Base-by-base conservation (phyloP, 495 filamentous ascomycete genomes). In the Tuber umbilicatum region DNA sequence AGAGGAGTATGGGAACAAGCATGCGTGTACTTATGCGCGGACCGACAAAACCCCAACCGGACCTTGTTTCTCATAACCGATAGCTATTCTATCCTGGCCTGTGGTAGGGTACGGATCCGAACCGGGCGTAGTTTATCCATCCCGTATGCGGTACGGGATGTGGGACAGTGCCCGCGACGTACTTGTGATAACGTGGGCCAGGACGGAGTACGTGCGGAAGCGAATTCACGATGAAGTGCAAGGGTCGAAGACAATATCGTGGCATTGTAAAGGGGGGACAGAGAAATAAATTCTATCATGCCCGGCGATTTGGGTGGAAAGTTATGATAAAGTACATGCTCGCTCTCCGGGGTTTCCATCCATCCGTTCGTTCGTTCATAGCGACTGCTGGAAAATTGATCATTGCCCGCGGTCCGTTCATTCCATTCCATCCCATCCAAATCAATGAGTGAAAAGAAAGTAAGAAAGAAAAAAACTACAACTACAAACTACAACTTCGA, bases 401-500 rank as follows among this genome's bases (percentile, higher is more conserved):
- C 7, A 12, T 55, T n/a, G n/a, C 23, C n/a, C 2, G 9, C 23
- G 2, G 23, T 10, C 23, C 23, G 47, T 55, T 55, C 23, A 55
- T 55, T 23, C 23, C 23, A n/a, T 50, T 7, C 21, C 23, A n/a
- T n/a, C 47, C 6, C 5, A 50, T 6, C 5, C 23, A n/a, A 23
- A 55, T 12, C 7, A n/a, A 27, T n/a, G 7, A 55, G 23, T 55
- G 47, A n/a, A n/a, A n/a, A 50, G 47, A n/a, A n/a, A n/a, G n/a
- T n/a, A n/a, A 10, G 12, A 9, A 27, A 10, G 7, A 27, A 27
- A 31, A 64, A 64, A 16, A 12, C 45, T 27, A 55, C 10, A 55
- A 55, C 21, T 55, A 27, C 47, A 55, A 55, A n/a, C 55, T 64
- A 64, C 55, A 64, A 31, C 55, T 64, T 64, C n/a, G 55, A 64